phyloP scores from a whole-genome alignment of 441 rosid species.

The Heliophila coronopifolia region DNA sequence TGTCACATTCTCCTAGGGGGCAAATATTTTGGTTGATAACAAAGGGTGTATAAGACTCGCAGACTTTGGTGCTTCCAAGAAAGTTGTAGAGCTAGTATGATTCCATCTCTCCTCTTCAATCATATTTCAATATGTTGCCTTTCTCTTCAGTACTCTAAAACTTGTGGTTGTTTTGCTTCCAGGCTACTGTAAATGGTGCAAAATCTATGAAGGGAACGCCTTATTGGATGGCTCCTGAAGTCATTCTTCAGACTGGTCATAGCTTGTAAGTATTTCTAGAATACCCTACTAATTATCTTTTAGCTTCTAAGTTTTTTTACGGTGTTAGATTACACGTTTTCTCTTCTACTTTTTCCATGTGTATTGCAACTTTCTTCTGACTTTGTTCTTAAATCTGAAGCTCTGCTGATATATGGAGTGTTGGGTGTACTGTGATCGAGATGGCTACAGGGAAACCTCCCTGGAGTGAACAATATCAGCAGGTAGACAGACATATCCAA shows the following conservation, averaged over 20 bases:
- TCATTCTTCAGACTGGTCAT: conserved; percentile 75
- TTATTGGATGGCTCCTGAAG: conserved; percentile 90
- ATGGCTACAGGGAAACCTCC: conserved; percentile 88
- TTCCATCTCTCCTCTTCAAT: conserved; percentile 2
- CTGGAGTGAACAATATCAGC: conserved; percentile 76
- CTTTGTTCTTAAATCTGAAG: conserved; percentile 34
- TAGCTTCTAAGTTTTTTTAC: background rate
- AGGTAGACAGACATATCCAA: conserved; percentile 46
- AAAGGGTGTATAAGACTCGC: conserved; percentile 77
- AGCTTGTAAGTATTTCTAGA: conserved; percentile 49
- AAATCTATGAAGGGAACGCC: conserved; percentile 84
- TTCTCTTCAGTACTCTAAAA: background rate
- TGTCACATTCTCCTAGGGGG: conserved; percentile 44
- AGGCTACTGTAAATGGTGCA: conserved; percentile 76
- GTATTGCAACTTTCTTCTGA: conserved; percentile 18
- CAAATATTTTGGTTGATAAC: conserved; percentile 76
- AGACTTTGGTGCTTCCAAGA: conserved; percentile 77
- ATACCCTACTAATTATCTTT: conserved; percentile 4
- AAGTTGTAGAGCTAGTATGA: conserved; percentile 69
- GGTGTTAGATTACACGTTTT: conserved; percentile 3
- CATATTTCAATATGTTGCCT: background rate
- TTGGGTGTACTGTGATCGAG: conserved; percentile 77
- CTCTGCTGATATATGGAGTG: conserved; percentile 82
- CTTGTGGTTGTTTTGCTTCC: conserved; percentile 19
- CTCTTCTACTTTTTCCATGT: background rate